Evolutionary conservation across 345 rosid species (phyloP).

Genomic region (Isatis tinctoria): DNA sequence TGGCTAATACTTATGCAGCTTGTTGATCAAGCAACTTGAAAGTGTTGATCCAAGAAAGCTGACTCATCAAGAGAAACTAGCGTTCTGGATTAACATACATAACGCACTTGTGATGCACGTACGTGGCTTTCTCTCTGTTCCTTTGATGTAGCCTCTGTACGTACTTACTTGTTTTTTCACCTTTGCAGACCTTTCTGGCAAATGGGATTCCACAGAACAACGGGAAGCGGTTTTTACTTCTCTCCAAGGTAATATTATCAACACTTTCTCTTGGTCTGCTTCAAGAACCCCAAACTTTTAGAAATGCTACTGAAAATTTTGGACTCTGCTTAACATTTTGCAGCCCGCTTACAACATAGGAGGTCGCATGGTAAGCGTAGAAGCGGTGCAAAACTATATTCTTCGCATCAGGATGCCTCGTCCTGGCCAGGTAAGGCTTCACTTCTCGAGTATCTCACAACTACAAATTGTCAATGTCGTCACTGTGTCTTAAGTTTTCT

Average conservation of each 20-base stretch:
- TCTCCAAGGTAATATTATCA: slow-evolving; percentile 55
- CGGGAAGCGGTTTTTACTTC: slow-evolving; percentile 68
- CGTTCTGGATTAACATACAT: slow-evolving; percentile 96
- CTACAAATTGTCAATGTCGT: not conserved
- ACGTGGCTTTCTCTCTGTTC: slow-evolving; percentile 13
- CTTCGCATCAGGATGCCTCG: slow-evolving; percentile 83
- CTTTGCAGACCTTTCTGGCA: slow-evolving; percentile 66
- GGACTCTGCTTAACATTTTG: not conserved
- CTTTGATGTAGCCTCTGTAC: not conserved
- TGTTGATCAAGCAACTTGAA: slow-evolving; percentile 64
- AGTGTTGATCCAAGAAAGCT: slow-evolving; percentile 62
- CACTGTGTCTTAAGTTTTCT: not conserved
- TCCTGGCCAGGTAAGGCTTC: slow-evolving; percentile 74
- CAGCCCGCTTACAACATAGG: slow-evolving; percentile 92
- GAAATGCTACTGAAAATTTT: not conserved
- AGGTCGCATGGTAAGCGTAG: slow-evolving; percentile 78
- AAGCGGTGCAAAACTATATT: slow-evolving; percentile 63
- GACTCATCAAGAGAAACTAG: slow-evolving; percentile 78
- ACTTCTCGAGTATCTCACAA: not conserved
- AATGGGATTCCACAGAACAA: slow-evolving; percentile 89
- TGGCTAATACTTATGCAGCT: slow-evolving; percentile 44
- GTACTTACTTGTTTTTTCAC: not conserved
- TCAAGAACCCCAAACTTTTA: not conserved
- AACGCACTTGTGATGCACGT: slow-evolving; percentile 95
- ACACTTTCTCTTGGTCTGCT: not conserved